Conservation (phyloP, 2,329 filamentous ascomycete species). For the Corynespora cassiicola region DNA sequence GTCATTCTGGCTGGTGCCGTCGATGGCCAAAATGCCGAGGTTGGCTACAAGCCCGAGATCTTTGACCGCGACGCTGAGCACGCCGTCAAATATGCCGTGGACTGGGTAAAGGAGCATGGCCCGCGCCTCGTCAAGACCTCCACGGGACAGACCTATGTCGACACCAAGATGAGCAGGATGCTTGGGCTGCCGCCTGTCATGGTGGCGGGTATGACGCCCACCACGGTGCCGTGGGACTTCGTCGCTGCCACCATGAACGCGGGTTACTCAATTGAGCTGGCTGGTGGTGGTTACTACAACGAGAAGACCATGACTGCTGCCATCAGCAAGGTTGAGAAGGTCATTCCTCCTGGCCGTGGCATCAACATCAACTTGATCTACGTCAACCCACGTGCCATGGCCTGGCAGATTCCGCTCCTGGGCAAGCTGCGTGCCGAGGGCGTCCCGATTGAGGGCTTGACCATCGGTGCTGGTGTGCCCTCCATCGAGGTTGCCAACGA, state of each 20-base stretch:
- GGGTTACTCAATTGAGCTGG: slow-evolving; percentile 57
- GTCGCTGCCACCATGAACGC: slow-evolving; percentile 62
- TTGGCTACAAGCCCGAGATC: slow-evolving; percentile 97
- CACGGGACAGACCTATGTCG: slow-evolving; percentile 86
- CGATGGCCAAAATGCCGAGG: slow-evolving; percentile 85
- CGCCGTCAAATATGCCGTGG: slow-evolving; percentile 90
- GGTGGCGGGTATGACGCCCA: slow-evolving; percentile 58
- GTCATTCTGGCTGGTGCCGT: slow-evolving; percentile 95
- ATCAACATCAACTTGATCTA: slow-evolving; percentile 63
- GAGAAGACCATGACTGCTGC: slow-evolving; percentile 53
- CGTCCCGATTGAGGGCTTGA: slow-evolving; percentile 55
- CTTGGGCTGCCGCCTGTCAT: slow-evolving; percentile 56
- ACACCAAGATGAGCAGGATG: slow-evolving; percentile 73
- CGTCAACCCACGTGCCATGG: slow-evolving; percentile 59
- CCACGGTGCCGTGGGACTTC: slow-evolving; percentile 57
- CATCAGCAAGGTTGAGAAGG: slow-evolving; percentile 52
- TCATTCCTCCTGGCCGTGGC: slow-evolving; percentile 55
- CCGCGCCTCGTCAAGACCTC: slow-evolving; percentile 92
- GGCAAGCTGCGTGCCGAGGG: slow-evolving; percentile 55
- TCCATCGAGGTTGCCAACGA: slow-evolving; percentile 56
- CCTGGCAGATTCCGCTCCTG: slow-evolving; percentile 60
- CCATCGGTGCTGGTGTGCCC: slow-evolving; percentile 57
- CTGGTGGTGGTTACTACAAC: slow-evolving; percentile 59
- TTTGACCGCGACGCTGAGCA: slow-evolving; percentile 96
- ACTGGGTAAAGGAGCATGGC: slow-evolving; percentile 98